Evolutionary conservation across 805 yeast genomes (phyloP).

Genomic region (Metschnikowia anglica): DNA sequence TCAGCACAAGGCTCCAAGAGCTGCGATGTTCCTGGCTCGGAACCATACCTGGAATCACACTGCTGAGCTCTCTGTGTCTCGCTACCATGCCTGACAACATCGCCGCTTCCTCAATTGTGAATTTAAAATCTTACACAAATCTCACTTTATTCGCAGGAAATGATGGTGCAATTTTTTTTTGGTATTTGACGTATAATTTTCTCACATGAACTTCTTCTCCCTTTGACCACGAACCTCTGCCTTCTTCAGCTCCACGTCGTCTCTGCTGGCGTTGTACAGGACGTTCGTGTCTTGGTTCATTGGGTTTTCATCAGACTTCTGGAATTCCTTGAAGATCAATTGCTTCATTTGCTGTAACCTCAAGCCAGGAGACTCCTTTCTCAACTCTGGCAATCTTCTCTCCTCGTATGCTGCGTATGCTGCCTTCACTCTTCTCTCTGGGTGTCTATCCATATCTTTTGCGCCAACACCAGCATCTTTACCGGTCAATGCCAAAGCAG

Average conservation of each 20-base stretch:
- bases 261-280: conserved; percentile 57
- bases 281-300: conserved; percentile 74
- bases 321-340: conserved; percentile 73
- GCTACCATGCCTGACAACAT: no score
- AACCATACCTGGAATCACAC: no score
- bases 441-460: conserved; percentile 78
- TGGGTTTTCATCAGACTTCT: conserved; percentile 78
- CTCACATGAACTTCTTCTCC: conserved; percentile 38
- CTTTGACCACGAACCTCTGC: conserved; percentile 49
- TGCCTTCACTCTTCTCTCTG: conserved; percentile 85
- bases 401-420: conserved; percentile 74
- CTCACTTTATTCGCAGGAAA: no score
- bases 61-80: no score
- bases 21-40: no score
- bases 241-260: conserved; percentile 48
- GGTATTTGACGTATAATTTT: neutral
- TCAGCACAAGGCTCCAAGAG: no score
- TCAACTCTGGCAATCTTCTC: conserved; percentile 65
- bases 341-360: conserved; percentile 78
- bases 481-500: conserved; percentile 67
- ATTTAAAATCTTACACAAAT: no score
- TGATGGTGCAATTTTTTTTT: neutral
- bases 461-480: conserved; percentile 54
- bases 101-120: no score
- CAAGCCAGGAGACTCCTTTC: conserved; percentile 76